Percentiles rank a stretch among this genome's conserved stretches.
Conservation (phyloP, 164 flowering plant genomes). For the Tetracentron sinense region DNA sequence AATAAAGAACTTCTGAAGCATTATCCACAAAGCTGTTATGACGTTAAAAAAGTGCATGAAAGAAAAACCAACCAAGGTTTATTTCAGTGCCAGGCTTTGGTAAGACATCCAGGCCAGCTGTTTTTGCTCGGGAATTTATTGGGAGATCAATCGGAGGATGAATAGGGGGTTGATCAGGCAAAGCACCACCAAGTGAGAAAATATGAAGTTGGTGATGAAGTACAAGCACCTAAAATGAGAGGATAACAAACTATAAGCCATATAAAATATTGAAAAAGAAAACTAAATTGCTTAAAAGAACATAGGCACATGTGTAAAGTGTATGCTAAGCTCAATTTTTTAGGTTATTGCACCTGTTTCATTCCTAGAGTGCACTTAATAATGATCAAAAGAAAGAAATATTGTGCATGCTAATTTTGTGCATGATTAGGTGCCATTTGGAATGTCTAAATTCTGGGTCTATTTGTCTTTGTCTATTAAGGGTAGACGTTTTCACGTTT, state of each 20-base stretch:
- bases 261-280: neutral
- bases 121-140: conserved; percentile 54
- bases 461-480: too few relatives aligned
- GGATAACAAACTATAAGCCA: conserved; percentile 8
- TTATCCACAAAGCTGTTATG: neutral
- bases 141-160: conserved; percentile 35
- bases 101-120: conserved; percentile 55
- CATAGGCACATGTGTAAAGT: neutral
- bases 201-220: conserved; percentile 81
- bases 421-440: too few relatives aligned
- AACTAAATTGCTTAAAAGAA: neutral
- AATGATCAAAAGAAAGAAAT: too few relatives aligned
- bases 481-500: too few relatives aligned
- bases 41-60: neutral
- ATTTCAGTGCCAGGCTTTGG: conserved; percentile 80
- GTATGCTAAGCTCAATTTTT: too few relatives aligned
- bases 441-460: too few relatives aligned
- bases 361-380: too few relatives aligned
- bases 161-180: conserved; percentile 80
- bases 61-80: conserved; percentile 55
- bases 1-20: neutral
- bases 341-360: too few relatives aligned
- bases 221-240: conserved; percentile 60
- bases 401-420: too few relatives aligned
- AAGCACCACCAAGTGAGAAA: conserved; percentile 58